Evolutionary conservation across 768 basidiomycete species (phyloP), one percentile per base, ranked within the genome.

Genomic region (Gautieria morchelliformis): DNA sequence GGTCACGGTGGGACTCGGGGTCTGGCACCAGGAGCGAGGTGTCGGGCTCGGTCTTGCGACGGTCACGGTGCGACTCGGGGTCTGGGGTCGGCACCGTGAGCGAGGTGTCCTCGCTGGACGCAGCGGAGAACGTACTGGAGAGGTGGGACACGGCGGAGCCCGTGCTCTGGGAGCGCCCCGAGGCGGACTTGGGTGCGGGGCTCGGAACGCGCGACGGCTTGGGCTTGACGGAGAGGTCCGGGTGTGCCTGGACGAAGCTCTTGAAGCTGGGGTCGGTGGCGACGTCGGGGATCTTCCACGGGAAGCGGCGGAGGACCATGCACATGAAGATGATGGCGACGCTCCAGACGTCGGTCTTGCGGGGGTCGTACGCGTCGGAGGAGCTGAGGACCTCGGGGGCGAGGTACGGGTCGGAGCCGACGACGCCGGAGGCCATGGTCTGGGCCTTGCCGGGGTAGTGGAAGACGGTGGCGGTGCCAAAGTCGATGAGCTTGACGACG

Each of bases 401-500:
- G 35, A 98, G 85, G 75, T 98, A 98, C 20, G 96, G 96, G 73
- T 98, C 96, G 51, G 90, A 93, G 48, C 96, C 96, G 56, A 98
- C 96, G 54, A 98, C 79, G 19, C 96, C 96, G 7, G 85, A 84
- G 8, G 94, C 92, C 55, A 75, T 77, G 61, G 87, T 75, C 52
- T 77, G 78, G 60, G 81, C 81, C 71, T 93, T 93, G 58, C 93
- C 95, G 0, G 96, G 96, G 67, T 98, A 99, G 64, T 96, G 93
- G 74, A 99, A 99, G 59, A 99, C 94, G 61, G 93, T 93, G n/a
- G 96, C 96, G 5, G 96, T 99, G 53, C 96, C 96, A 73, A 99
- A 99, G 72, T 99, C 96, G 73, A 99, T 99, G 63, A 99, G 81
- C 70, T 99, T 99, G 75, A 99, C 91, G 63, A 96, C 81, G 67